Conservation (phyloP, 768 basidiomycete genomes). For the Phylloporus sp. region DNA sequence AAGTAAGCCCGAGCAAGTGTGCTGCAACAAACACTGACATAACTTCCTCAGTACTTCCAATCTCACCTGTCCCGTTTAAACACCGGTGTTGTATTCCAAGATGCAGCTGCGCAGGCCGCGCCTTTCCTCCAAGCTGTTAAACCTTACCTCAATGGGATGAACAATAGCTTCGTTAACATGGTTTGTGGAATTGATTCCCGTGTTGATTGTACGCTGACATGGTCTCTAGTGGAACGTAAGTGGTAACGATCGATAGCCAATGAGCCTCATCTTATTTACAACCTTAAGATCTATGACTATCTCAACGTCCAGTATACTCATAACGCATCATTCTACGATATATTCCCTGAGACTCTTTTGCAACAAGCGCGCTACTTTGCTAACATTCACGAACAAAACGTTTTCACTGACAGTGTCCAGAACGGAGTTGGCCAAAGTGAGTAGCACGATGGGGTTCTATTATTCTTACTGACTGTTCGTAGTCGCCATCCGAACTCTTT, state of each 20-base stretch:
- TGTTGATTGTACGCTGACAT: conserved; percentile 7
- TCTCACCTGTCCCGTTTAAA: conserved; percentile 23
- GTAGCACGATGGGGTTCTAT: conserved; percentile 24
- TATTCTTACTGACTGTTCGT: neutral
- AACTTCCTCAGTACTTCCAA: conserved; percentile 25
- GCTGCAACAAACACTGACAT: neutral
- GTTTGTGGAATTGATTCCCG: conserved; percentile 38
- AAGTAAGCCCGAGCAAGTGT: conserved; percentile 27
- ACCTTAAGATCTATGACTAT: conserved; percentile 64
- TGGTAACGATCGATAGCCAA: neutral
- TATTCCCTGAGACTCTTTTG: conserved; percentile 65
- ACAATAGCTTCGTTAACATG: conserved; percentile 60
- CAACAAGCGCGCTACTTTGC: conserved; percentile 72
- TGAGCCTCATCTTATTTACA: neutral
- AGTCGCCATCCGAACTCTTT: conserved; percentile 79
- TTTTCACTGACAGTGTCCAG: conserved; percentile 62
- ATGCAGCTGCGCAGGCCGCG: conserved; percentile 48
- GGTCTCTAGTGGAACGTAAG: conserved; percentile 68
- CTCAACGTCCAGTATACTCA: conserved; percentile 73
- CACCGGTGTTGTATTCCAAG: conserved; percentile 44
- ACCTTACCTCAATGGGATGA: conserved; percentile 66
- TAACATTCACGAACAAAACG: conserved; percentile 69
- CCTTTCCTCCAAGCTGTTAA: conserved; percentile 63
- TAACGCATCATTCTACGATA: conserved; percentile 73
- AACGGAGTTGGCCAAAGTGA: conserved; percentile 71